These are phyloP conservation scores for Aspergillus unguis DNA, from an alignment of 2,329 filamentous ascomycete genomes.

Conservation along the genomic window DNA sequence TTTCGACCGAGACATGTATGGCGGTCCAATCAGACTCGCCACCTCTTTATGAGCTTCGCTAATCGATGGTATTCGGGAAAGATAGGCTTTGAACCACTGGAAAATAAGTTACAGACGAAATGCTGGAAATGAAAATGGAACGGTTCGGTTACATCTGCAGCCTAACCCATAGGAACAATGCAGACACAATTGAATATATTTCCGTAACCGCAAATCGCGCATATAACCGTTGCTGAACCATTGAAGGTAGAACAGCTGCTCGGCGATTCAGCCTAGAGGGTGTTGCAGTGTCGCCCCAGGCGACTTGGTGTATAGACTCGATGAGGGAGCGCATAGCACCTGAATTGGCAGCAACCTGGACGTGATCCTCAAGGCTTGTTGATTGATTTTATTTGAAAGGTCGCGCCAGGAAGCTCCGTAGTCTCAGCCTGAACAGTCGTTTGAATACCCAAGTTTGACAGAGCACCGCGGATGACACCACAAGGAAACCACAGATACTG, in stretches of 20 bases:
- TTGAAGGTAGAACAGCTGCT: not conserved
- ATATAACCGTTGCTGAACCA: not conserved
- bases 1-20: constrained; percentile 11
- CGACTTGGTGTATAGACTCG: not conserved
- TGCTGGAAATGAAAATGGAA: constrained; percentile 18
- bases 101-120: constrained; percentile 26
- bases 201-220: not conserved
- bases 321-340: not conserved
- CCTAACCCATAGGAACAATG: constrained; percentile 8
- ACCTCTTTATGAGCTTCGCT: constrained; percentile 32
- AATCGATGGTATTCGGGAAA: constrained; percentile 36
- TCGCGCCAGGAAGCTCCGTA: constrained; percentile 78
- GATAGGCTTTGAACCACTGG: constrained; percentile 45
- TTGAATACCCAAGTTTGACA: constrained; percentile 86
- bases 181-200: constrained; percentile 16
- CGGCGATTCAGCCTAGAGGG: not conserved
- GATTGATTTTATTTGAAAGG: constrained; percentile 92
- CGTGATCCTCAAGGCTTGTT: constrained; percentile 57
- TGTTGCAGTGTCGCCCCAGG: not conserved
- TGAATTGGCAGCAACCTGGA: not conserved
- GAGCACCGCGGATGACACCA: constrained; percentile 84
- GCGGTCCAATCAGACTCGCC: constrained; percentile 17
- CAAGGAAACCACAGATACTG: constrained; percentile 95
- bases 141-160: constrained; percentile 15
- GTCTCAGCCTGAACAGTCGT: constrained; percentile 91